Evolutionary conservation across 2,329 filamentous ascomycete genomes (phyloP).

Genomic region (Diplodia sapinea): DNA sequence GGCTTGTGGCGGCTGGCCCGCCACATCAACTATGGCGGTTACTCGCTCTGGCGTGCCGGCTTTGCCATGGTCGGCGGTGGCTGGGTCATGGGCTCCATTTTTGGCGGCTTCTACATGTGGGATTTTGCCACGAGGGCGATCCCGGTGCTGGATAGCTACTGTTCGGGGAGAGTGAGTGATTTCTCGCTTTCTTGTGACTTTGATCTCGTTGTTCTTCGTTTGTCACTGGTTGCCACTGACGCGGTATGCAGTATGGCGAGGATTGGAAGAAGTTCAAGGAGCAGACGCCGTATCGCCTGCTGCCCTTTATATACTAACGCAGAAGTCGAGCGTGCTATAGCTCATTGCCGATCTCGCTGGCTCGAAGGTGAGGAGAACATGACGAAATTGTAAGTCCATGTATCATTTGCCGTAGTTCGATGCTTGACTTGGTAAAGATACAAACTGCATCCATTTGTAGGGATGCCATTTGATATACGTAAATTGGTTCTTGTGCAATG

Average conservation of each 20-base stretch:
- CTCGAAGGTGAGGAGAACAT: neutral
- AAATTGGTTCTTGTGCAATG: too few relatives aligned
- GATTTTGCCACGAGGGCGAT: slow-evolving; percentile 55
- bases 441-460: neutral
- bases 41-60: slow-evolving; percentile 58
- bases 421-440: neutral
- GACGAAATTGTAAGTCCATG: neutral
- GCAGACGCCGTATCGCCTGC: slow-evolving; percentile 47
- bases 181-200: neutral
- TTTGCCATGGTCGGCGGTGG: slow-evolving; percentile 58
- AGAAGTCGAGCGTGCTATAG: neutral
- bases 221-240: neutral
- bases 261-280: slow-evolving; percentile 51
- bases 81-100: slow-evolving; percentile 51
- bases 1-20: slow-evolving; percentile 58
- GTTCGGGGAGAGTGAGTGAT: slow-evolving; percentile 41
- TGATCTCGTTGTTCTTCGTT: slow-evolving; percentile 29
- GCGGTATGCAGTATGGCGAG: slow-evolving; percentile 43
- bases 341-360: neutral
- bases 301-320: slow-evolving; percentile 43
- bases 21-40: slow-evolving; percentile 63
- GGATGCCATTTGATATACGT: neutral
- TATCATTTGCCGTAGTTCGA: neutral
- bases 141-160: slow-evolving; percentile 58
- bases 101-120: slow-evolving; percentile 51